Evolutionary conservation across 495 filamentous ascomycete species (phyloP).

Genomic region (Neurospora africana): DNA sequence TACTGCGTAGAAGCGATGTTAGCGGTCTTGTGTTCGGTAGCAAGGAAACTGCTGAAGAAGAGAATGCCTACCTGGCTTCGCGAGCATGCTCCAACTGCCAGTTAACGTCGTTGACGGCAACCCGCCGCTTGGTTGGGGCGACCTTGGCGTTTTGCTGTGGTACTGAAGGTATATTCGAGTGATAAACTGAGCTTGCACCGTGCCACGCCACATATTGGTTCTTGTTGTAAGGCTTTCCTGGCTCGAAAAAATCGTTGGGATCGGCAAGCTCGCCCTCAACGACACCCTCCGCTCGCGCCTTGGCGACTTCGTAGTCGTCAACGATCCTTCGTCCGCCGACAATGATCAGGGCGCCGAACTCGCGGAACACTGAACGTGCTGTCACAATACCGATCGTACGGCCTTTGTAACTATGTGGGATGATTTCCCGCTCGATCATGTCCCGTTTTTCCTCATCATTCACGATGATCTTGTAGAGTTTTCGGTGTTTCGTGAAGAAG

Average conservation of each 20-base stretch:
- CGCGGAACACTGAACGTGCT: constrained; percentile 89
- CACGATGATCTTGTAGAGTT: constrained; percentile 91
- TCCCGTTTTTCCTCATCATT: constrained; percentile 88
- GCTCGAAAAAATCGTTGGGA: constrained; percentile 64
- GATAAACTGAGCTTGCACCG: constrained; percentile 89
- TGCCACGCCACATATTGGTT: constrained; percentile 99
- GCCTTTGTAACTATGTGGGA: constrained; percentile 96
- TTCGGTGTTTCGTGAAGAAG: constrained; percentile 94
- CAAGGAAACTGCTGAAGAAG: background rate
- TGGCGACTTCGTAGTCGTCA: constrained; percentile 83
- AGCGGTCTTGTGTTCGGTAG: constrained; percentile 3
- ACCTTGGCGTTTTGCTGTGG: constrained; percentile 67
- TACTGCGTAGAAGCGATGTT: constrained; percentile 36
- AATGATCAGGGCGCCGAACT: constrained; percentile 89
- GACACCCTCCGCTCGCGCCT: constrained; percentile 65
- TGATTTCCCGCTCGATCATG: constrained; percentile 85
- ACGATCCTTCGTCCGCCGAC: constrained; percentile 76
- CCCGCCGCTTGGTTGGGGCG: constrained; percentile 58
- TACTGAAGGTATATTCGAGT: constrained; percentile 66
- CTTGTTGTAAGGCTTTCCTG: constrained; percentile 73
- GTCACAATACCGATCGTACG: constrained; percentile 96
- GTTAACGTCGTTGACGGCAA: constrained; percentile 89
- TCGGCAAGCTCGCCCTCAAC: constrained; percentile 87
- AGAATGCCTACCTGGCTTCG: constrained; percentile 61
- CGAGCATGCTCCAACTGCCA: constrained; percentile 94